These are phyloP conservation scores for Fraxinus xanthoxyloides DNA, from an alignment of 305 asterid genomes.

Conservation along the genomic window DNA sequence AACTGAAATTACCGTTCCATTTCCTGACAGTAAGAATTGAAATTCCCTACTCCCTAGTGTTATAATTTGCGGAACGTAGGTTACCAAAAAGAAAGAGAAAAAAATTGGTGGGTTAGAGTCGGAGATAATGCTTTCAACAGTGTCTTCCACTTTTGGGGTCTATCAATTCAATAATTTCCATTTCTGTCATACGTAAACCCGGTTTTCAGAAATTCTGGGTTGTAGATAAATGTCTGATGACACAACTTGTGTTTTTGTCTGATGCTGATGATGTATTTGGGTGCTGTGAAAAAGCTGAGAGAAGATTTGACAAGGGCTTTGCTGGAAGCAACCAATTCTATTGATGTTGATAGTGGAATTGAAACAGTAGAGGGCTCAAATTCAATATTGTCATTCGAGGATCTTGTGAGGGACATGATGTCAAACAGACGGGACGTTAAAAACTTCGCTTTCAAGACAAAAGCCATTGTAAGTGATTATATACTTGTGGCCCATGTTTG, in stretches of 20 bases:
- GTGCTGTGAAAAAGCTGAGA: constrained; percentile 66
- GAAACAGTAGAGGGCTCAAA: constrained; percentile 31
- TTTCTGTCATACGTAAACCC: constrained; percentile 5
- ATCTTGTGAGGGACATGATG: constrained; percentile 68
- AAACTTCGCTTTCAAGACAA: constrained; percentile 72
- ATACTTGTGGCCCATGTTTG: background rate
- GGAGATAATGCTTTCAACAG: background rate
- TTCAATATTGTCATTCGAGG: constrained; percentile 56
- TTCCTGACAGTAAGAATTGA: too few relatives aligned
- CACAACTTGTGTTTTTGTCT: background rate
- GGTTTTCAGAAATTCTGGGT: constrained; percentile 7
- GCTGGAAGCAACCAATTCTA: constrained; percentile 47
- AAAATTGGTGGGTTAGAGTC: background rate
- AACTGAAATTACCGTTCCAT: too few relatives aligned
- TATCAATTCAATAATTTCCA: background rate
- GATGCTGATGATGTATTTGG: constrained; percentile 24
- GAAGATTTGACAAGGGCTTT: constrained; percentile 84
- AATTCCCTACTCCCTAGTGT: too few relatives aligned
- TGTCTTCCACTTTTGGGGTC: constrained; percentile 11
- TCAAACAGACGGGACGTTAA: constrained; percentile 64
- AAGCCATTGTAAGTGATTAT: constrained; percentile 53
- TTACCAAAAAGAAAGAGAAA: background rate
- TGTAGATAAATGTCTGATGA: constrained; percentile 3
- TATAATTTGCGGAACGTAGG: too few relatives aligned
- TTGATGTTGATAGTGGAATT: constrained; percentile 31